Evolutionary conservation across 345 rosid species (phyloP), one percentile per base, ranked within the genome.

Genomic region (Arabis alpina): DNA sequence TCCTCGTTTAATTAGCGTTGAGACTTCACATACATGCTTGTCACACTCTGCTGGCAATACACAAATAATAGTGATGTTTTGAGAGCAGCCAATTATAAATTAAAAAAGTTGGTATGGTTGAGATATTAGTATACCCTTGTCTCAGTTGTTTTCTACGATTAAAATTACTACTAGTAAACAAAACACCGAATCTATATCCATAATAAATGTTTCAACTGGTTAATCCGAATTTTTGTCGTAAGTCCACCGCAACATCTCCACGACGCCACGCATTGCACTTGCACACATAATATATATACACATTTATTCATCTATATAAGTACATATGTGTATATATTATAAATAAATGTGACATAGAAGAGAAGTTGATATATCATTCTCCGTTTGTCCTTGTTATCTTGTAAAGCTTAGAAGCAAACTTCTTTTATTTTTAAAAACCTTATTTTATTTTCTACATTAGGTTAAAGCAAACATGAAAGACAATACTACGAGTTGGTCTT

Each of bases 391-490:
- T 51, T 10, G 48, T 44, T 63, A 54, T 64, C 58, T 54, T 63
- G 8, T 55, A 55, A 72, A 47, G 58, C 13, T 48, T 64, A 8
- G 32, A 56, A 39, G 65, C 32, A 64, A 49, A 47, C 28, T 24
- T 40, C 8, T 36, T 7, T 1, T 27, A 8, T 16, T 43, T 32
- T 44, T 4, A 61, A 42, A 13, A 8, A 52, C 10, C 41, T 43
- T 53, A 36, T 53, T 63, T 16, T 55, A 15, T 54, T 47, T 28
- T 47, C 23, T 12, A 54, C 52, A 12, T 19, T 25, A 57, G 52
- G 48, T 10, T 52, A 49, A 43, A 44, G 58, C 39, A 61, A 64
- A 61, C 59, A 75, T 75, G 78, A 61, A 68, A 61, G 27, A 53
- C 64, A 50, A 50, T 4, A 37, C 51, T 4, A 45, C 44, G 67